These are phyloP conservation scores for Phytophthora agathidicida DNA, from an alignment of 352 stramenopile genomes.

Conservation along the genomic window DNA sequence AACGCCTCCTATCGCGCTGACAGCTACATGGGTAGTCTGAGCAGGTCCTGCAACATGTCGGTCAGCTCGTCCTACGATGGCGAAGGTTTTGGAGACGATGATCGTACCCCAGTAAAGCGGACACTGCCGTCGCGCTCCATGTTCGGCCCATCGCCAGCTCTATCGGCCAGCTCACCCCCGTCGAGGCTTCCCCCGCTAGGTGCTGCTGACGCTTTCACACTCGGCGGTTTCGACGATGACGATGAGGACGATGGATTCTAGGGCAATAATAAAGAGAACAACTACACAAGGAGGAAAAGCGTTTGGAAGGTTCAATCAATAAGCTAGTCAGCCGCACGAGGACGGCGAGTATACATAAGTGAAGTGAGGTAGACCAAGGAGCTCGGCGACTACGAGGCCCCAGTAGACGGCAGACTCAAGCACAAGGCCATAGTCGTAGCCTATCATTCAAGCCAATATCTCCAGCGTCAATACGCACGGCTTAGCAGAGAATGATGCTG, in stretches of 20 bases:
- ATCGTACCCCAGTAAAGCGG: slow-evolving; percentile 40
- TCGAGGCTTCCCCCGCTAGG: slow-evolving; percentile 67
- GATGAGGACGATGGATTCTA: slow-evolving; percentile 72
- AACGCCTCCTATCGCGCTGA: slow-evolving; percentile 41
- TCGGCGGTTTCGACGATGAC: slow-evolving; percentile 68
- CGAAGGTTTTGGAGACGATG: slow-evolving; percentile 49
- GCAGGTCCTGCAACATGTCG: slow-evolving; percentile 60
- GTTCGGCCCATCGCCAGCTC: slow-evolving; percentile 69
- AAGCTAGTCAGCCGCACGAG: slow-evolving; percentile 32
- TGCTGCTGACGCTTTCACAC: slow-evolving; percentile 54
- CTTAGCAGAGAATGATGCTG: neutral
- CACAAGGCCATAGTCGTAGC: slow-evolving; percentile 3
- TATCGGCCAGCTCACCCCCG: slow-evolving; percentile 72
- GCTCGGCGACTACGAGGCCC: neutral
- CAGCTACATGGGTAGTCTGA: slow-evolving; percentile 64
- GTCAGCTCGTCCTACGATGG: slow-evolving; percentile 57
- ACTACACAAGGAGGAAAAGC: neutral
- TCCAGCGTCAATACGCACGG: neutral
- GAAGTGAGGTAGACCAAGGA: slow-evolving; percentile 12
- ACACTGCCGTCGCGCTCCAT: slow-evolving; percentile 44
- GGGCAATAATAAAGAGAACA: slow-evolving; percentile 15
- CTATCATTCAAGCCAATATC: neutral
- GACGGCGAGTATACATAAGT: slow-evolving; percentile 34
- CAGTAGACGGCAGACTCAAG: slow-evolving; percentile 6
- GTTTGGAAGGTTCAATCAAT: slow-evolving; percentile 7